These are phyloP conservation scores for Trametes gibbosa DNA, from an alignment of 768 basidiomycete species.

Conservation along the genomic window DNA sequence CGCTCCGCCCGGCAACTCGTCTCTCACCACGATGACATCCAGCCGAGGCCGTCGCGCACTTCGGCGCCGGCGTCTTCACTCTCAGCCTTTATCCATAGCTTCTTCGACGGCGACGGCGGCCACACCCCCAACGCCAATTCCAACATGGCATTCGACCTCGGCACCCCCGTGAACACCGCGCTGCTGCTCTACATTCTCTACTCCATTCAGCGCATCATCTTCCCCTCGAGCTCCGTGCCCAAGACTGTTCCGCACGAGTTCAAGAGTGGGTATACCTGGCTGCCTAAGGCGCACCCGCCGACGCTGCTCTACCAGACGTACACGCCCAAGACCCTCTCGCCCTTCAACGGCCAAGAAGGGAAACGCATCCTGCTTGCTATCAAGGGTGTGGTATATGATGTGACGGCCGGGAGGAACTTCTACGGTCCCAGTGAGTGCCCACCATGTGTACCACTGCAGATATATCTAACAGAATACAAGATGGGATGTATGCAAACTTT, in stretches of 20 bases:
- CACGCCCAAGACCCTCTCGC: constrained; percentile 71
- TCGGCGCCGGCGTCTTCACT: neutral
- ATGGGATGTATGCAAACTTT: constrained; percentile 97
- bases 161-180: constrained; percentile 78
- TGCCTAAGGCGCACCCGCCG: constrained; percentile 79
- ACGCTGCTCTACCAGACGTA: constrained; percentile 75
- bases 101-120: too few species aligned
- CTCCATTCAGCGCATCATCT: constrained; percentile 68
- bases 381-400: constrained; percentile 87
- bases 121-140: neutral
- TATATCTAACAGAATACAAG: constrained; percentile 37
- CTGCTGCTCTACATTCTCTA: constrained; percentile 78
- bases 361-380: constrained; percentile 85
- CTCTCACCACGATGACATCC: neutral
- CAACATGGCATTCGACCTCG: constrained; percentile 42
- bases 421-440: constrained; percentile 83
- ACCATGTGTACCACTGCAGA: constrained; percentile 4
- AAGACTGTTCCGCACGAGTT: constrained; percentile 61
- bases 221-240: constrained; percentile 58
- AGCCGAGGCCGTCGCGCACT: neutral
- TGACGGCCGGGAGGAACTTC: constrained; percentile 84
- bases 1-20: neutral
- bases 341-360: constrained; percentile 61
- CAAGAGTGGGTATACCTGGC: constrained; percentile 87
- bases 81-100: too few species aligned